A percentile compares a stretch with the other conserved stretches of the same genome.
These are phyloP conservation scores for Cercophora sp. DNA, from an alignment of 495 filamentous ascomycete species.

Conservation along the genomic window DNA sequence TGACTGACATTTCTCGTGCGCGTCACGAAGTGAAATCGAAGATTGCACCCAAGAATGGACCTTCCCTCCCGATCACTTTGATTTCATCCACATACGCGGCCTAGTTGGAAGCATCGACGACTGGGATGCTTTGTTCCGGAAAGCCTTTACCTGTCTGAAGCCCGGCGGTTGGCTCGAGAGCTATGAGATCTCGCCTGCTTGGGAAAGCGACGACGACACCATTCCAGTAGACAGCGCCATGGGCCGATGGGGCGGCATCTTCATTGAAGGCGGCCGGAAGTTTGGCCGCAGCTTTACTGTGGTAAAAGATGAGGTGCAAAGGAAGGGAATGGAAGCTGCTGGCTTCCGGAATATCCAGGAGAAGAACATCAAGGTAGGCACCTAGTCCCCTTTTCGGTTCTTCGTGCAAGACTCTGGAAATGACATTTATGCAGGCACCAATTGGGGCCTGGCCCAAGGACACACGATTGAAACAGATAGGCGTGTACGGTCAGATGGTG, in stretches of 20 bases:
- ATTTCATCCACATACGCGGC: slow-evolving; percentile 55
- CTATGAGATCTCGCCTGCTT: slow-evolving; percentile 21
- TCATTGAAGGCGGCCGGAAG: slow-evolving; percentile 13
- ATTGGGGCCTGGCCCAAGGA: slow-evolving; percentile 15
- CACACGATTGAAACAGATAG: slow-evolving; percentile 49
- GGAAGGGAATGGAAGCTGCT: slow-evolving; percentile 40
- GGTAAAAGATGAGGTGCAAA: slow-evolving; percentile 26
- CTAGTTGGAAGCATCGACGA: slow-evolving; percentile 48
- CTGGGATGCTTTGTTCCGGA: slow-evolving; percentile 44
- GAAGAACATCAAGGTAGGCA: slow-evolving; percentile 12
- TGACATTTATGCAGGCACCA: background rate
- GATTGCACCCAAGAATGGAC: slow-evolving; percentile 48
- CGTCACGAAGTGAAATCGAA: slow-evolving; percentile 34
- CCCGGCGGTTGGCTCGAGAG: slow-evolving; percentile 28
- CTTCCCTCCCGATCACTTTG: slow-evolving; percentile 46
- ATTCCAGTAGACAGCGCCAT: slow-evolving; percentile 12
- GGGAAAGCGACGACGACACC: slow-evolving; percentile 19
- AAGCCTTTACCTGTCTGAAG: slow-evolving; percentile 23
- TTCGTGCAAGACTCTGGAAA: background rate
- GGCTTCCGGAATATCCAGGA: slow-evolving; percentile 42
- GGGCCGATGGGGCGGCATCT: slow-evolving; percentile 17
- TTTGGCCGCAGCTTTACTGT: slow-evolving; percentile 15
- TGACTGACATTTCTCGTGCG: background rate
- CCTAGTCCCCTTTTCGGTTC: background rate
- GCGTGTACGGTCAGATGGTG: slow-evolving; percentile 24